Percentiles rank a stretch among this genome's conserved stretches.
phyloP scores from a whole-genome alignment of 768 basidiomycete species.

The Russula compacta region DNA sequence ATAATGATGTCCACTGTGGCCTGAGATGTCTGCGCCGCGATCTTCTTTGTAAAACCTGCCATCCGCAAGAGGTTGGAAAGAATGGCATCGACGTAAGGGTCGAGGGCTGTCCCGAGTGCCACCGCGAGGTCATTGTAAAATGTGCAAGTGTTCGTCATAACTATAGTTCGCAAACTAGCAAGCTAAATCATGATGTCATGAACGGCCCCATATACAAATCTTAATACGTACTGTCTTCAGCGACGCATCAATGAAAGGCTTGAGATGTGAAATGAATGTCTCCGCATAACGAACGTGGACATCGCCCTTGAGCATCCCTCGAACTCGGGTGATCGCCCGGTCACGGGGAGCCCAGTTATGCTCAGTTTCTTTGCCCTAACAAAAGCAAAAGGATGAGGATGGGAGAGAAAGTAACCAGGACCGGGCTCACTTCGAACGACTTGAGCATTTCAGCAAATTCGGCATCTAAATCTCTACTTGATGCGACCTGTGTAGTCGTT shows the following conservation, averaged over 20 bases:
- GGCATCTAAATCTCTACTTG: slow-evolving; percentile 71
- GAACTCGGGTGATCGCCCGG: slow-evolving; percentile 60
- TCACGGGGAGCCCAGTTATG: slow-evolving; percentile 91
- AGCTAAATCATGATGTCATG: slow-evolving; percentile 40
- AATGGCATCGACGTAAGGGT: slow-evolving; percentile 71
- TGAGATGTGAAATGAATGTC: slow-evolving; percentile 64
- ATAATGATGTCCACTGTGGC: slow-evolving; percentile 59
- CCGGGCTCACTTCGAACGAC: slow-evolving; percentile 57
- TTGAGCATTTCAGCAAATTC: slow-evolving; percentile 77
- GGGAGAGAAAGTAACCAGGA: neutral
- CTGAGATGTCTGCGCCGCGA: slow-evolving; percentile 82
- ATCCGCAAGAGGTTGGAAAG: slow-evolving; percentile 74
- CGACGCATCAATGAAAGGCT: slow-evolving; percentile 74
- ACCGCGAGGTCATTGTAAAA: slow-evolving; percentile 68
- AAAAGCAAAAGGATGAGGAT: neutral
- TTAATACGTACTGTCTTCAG: slow-evolving; percentile 63
- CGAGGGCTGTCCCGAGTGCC: slow-evolving; percentile 57
- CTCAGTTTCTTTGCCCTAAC: slow-evolving; percentile 90
- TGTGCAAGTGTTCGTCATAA: slow-evolving; percentile 66
- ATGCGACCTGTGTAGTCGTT: slow-evolving; percentile 54
- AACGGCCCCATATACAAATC: neutral
- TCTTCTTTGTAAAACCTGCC: slow-evolving; percentile 89
- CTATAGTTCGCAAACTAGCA: slow-evolving; percentile 83
- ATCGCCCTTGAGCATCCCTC: slow-evolving; percentile 86
- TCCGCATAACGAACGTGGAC: slow-evolving; percentile 67